A percentile compares a stretch with the other conserved stretches of the same genome.
These are phyloP conservation scores for Hyaloscypha variabilis DNA, from an alignment of 495 filamentous ascomycete genomes.

Conservation along the genomic window DNA sequence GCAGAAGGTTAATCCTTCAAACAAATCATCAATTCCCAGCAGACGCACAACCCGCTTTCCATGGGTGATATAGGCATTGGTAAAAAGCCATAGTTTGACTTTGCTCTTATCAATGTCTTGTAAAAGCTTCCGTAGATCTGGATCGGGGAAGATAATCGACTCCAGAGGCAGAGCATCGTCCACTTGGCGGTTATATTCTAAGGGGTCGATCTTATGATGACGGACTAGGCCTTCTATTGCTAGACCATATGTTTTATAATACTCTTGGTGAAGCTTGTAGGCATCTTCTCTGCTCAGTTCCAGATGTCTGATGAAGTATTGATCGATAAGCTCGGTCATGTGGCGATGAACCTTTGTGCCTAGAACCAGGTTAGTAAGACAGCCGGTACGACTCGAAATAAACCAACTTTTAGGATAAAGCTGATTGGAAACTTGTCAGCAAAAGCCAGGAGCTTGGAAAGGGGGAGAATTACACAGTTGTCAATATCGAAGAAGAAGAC, in stretches of 20 bases:
- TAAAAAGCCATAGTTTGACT: slow-evolving; percentile 90
- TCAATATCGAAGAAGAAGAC: slow-evolving; percentile 95
- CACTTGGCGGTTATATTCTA: slow-evolving; percentile 92
- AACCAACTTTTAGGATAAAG: slow-evolving; percentile 68
- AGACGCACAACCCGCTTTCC: slow-evolving; percentile 79
- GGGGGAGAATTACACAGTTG: slow-evolving; percentile 72
- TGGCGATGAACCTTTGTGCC: slow-evolving; percentile 71
- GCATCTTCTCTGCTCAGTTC: slow-evolving; percentile 74
- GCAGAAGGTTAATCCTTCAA: slow-evolving; percentile 92
- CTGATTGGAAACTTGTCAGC: slow-evolving; percentile 24
- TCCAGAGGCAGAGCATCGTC: slow-evolving; percentile 95
- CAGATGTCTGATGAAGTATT: slow-evolving; percentile 81
- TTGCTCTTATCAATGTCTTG: slow-evolving; percentile 76
- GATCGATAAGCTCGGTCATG: slow-evolving; percentile 76
- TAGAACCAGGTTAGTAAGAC: slow-evolving; percentile 33
- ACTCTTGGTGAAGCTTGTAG: slow-evolving; percentile 78
- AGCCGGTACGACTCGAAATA: slow-evolving; percentile 5
- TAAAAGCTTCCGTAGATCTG: slow-evolving; percentile 73
- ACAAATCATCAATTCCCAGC: slow-evolving; percentile 81
- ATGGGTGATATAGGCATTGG: slow-evolving; percentile 93
- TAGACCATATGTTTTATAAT: slow-evolving; percentile 94
- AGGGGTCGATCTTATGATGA: slow-evolving; percentile 92
- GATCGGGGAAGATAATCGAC: slow-evolving; percentile 74
- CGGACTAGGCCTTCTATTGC: slow-evolving; percentile 94
- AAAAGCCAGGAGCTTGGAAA: not conserved